Conservation (phyloP, 306 rosid genomes). For the Castanopsis chinensis region DNA sequence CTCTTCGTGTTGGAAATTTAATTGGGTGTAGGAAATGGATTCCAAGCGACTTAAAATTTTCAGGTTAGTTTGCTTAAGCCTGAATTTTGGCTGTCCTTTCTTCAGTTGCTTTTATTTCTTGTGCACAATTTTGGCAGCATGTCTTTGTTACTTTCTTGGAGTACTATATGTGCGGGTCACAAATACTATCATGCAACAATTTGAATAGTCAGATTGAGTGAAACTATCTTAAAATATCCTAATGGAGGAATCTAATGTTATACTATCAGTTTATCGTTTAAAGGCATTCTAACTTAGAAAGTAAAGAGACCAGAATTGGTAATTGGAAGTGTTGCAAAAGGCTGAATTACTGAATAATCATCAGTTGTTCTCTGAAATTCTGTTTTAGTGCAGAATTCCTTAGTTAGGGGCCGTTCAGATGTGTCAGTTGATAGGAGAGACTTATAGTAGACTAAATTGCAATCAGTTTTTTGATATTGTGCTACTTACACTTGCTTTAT, state of each 20-base stretch:
- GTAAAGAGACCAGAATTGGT: not conserved
- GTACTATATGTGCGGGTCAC: not conserved
- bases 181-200: no score
- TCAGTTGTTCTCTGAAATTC: not conserved
- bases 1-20: not conserved
- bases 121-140: not conserved
- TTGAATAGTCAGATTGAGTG: no score
- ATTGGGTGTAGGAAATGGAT: conserved; percentile 30
- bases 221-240: no score
- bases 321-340: not conserved
- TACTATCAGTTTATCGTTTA: no score
- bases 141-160: not conserved
- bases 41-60: conserved; percentile 41
- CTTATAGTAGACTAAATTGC: not conserved
- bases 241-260: no score
- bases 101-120: not conserved
- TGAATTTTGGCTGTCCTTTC: not conserved
- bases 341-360: not conserved
- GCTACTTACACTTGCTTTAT: conserved; percentile 12
- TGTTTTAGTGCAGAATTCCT: no score
- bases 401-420: not conserved
- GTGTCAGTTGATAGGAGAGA: not conserved
- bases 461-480: not conserved
- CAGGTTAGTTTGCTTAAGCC: conserved; percentile 51
- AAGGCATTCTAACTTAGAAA: not conserved